Percentiles rank a stretch among this genome's conserved stretches.
Conservation (phyloP, 176 grass and related monocot species). For the Oryza meridionalis region DNA sequence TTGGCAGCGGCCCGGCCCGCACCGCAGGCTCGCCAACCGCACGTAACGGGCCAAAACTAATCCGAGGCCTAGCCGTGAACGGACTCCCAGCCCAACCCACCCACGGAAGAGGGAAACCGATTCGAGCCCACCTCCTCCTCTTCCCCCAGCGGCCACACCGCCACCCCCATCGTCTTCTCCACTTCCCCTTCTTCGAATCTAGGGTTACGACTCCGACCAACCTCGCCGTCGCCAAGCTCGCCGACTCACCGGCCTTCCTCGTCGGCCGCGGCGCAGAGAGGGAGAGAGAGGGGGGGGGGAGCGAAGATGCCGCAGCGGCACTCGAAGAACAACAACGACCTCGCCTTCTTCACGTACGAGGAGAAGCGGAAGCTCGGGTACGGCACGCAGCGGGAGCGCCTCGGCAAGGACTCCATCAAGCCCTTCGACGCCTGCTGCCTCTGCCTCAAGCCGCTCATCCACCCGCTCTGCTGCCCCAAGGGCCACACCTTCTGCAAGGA, state of each 20-base stretch:
- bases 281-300: background rate
- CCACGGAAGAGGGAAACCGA: too few relatives aligned
- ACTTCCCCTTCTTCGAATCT: conserved; percentile 35
- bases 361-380: conserved; percentile 99
- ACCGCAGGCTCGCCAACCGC: too few relatives aligned
- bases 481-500: conserved; percentile 98
- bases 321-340: conserved; percentile 99
- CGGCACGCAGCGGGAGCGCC: conserved; percentile 97
- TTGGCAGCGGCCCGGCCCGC: too few relatives aligned
- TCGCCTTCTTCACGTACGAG: conserved; percentile 99
- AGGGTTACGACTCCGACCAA: conserved; percentile 37
- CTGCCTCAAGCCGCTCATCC: conserved; percentile 91
- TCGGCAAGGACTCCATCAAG: conserved; percentile 99
- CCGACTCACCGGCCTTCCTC: background rate
- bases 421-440: conserved; percentile 98
- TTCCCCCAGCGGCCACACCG: background rate
- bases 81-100: too few relatives aligned
- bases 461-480: conserved; percentile 89
- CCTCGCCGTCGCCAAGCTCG: background rate
- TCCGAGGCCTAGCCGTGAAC: too few relatives aligned
- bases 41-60: too few relatives aligned
- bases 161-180: background rate
- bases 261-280: background rate
- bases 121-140: background rate
- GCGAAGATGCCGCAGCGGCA: conserved; percentile 93